Percentiles rank a stretch among this genome's conserved stretches.
These are phyloP conservation scores for Solanum chacoense DNA, from an alignment of 305 asterid genomes.

Conservation along the genomic window DNA sequence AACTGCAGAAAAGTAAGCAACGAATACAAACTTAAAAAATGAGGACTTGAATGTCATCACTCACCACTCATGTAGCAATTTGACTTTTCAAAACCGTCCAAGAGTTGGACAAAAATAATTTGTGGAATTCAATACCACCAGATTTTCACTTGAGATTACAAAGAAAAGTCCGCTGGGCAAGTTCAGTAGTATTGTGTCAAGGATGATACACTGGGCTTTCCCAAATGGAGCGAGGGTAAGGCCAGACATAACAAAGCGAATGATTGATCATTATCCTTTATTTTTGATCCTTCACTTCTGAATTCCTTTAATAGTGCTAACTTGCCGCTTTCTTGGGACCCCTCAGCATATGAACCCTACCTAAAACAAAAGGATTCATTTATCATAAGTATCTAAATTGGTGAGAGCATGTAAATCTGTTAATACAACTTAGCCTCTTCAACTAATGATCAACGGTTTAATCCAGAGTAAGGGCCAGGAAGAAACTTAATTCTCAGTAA, in stretches of 20 bases:
- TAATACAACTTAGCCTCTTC: background rate
- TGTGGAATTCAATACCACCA: background rate
- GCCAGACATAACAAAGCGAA: background rate
- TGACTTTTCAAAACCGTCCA: background rate
- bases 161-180: background rate
- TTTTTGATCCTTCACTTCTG: background rate
- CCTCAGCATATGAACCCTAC: background rate
- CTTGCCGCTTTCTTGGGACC: background rate
- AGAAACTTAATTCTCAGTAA: background rate
- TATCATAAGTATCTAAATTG: background rate
- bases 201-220: background rate
- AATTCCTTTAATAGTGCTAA: background rate
- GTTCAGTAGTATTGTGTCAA: background rate
- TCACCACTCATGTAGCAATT: background rate
- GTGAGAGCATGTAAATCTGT: background rate
- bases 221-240: background rate
- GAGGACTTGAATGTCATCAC: background rate
- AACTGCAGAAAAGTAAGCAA: background rate
- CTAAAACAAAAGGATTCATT: background rate
- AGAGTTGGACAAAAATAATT: background rate
- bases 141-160: background rate
- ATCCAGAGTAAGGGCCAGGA: background rate
- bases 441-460: background rate
- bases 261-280: background rate
- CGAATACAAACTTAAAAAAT: background rate